These are phyloP conservation scores for Plectranthus barbatus DNA, from an alignment of 257 asterid genomes.

Conservation along the genomic window DNA sequence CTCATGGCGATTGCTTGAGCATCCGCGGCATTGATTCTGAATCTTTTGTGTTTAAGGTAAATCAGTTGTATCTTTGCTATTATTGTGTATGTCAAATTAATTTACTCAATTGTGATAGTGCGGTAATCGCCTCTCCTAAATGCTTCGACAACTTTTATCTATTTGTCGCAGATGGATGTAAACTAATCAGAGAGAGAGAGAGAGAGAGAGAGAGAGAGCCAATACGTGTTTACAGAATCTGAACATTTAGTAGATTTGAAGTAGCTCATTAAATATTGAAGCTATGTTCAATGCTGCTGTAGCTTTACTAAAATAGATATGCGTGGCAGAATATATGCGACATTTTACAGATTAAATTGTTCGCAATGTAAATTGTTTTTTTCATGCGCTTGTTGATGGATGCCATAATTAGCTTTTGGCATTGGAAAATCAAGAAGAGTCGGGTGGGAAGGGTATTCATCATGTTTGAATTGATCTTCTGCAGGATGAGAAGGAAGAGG, in stretches of 20 bases:
- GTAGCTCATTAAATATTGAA: not conserved
- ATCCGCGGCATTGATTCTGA: constrained; percentile 46
- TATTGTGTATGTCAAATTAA: not conserved
- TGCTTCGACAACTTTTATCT: not conserved
- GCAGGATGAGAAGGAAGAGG: constrained; percentile 80
- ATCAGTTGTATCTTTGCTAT: not conserved
- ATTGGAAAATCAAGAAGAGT: not conserved
- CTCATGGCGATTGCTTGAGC: constrained; percentile 48
- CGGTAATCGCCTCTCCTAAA: not conserved
- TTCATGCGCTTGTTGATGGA: not conserved
- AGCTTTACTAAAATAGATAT: not conserved
- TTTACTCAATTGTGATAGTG: not conserved
- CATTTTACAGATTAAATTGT: not conserved
- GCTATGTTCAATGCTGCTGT: not conserved
- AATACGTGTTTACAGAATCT: not conserved
- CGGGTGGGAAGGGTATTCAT: not conserved
- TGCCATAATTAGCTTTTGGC: not conserved
- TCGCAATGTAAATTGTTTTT: not conserved
- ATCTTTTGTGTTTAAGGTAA: constrained; percentile 63
- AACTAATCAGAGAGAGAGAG: no score
- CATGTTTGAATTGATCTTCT: constrained; percentile 1
- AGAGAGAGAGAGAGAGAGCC: not conserved
- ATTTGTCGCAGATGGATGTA: no score
- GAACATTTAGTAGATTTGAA: not conserved
- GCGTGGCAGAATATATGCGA: not conserved